Evolutionary conservation across 2,329 filamentous ascomycete genomes (phyloP).

Genomic region (Xylariaceae sp.): DNA sequence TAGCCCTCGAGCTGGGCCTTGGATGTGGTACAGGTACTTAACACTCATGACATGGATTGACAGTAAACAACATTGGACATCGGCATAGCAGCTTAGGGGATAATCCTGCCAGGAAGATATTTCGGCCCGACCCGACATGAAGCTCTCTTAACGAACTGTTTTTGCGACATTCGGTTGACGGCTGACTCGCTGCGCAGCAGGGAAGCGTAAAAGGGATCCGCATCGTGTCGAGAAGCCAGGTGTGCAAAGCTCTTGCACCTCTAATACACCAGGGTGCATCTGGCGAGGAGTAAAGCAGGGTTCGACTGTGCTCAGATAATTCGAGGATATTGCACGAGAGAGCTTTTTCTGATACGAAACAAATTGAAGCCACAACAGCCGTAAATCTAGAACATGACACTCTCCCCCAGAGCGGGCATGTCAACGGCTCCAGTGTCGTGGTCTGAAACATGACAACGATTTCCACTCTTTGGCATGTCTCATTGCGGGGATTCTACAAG

Average conservation of each 20-base stretch:
- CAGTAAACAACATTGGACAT: slow-evolving; percentile 22
- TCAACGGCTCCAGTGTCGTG: slow-evolving; percentile 29
- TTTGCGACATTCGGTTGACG: slow-evolving; percentile 1
- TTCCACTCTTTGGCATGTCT: slow-evolving; percentile 33
- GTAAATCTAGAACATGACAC: slow-evolving; percentile 11
- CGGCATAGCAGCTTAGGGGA: slow-evolving; percentile 20
- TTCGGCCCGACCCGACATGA: slow-evolving; percentile 27
- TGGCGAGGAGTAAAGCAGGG: background rate
- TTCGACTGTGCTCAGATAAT: background rate
- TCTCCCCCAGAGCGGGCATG: slow-evolving; percentile 27
- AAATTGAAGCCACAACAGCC: background rate
- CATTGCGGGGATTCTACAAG: slow-evolving; percentile 37
- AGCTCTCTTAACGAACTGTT: slow-evolving; percentile 3
- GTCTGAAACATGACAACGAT: slow-evolving; percentile 38
- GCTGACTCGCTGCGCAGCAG: background rate
- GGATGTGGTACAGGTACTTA: slow-evolving; percentile 36
- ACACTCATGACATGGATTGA: slow-evolving; percentile 19
- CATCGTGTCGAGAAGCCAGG: background rate
- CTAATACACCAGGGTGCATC: background rate
- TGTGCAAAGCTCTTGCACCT: background rate
- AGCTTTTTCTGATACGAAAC: slow-evolving; percentile 3
- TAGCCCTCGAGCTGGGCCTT: slow-evolving; percentile 12
- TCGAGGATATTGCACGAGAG: background rate
- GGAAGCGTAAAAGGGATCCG: background rate
- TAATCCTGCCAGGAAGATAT: background rate